Conservation (phyloP, 257 asterid species). For the Eucommia ulmoides region DNA sequence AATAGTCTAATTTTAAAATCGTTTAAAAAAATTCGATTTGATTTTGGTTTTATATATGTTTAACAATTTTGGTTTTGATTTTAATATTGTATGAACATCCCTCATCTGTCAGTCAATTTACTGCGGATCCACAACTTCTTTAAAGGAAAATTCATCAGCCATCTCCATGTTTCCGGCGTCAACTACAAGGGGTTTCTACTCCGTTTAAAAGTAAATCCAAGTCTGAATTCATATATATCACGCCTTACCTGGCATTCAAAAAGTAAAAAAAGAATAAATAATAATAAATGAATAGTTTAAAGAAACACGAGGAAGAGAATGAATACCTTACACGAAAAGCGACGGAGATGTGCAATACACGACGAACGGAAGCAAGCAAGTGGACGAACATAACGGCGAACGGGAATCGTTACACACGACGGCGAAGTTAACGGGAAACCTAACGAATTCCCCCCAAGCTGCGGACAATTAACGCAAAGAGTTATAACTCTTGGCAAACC, state of each 20-base stretch:
- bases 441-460: background rate
- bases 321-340: conserved; percentile 17
- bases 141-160: no score
- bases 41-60: no score
- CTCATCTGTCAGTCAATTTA: no score
- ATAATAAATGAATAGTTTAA: background rate
- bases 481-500: conserved; percentile 5
- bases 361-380: conserved; percentile 2
- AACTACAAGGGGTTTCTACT: no score
- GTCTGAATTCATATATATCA: background rate
- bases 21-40: no score
- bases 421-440: conserved; percentile 6
- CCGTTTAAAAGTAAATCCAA: background rate
- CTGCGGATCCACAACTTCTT: no score
- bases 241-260: conserved; percentile 5
- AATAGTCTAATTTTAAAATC: no score
- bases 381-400: conserved; percentile 11
- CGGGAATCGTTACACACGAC: conserved; percentile 10
- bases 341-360: background rate
- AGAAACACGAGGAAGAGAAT: background rate
- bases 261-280: background rate
- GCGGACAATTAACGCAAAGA: conserved; percentile 3
- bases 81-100: no score
- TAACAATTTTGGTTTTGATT: no score
- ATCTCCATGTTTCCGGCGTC: no score